These are phyloP conservation scores for Clavispora phyllophila DNA, from an alignment of 805 yeast species.

Conservation along the genomic window DNA sequence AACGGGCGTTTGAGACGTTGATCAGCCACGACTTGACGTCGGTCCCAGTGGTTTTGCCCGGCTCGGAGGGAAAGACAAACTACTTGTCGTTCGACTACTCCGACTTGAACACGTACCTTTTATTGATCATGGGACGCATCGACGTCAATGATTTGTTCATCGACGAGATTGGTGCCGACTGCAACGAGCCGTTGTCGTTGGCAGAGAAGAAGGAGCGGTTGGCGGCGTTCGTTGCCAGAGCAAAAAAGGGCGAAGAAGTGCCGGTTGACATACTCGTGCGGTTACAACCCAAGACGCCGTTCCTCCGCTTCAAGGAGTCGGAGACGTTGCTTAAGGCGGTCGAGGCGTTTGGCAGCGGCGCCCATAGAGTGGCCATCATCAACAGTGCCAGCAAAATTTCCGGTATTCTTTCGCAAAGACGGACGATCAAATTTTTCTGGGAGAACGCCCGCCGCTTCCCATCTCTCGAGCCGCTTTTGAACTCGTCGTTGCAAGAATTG, in stretches of 20 bases:
- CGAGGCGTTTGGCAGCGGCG: slow-evolving; percentile 90
- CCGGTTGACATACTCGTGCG: slow-evolving; percentile 86
- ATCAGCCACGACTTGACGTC: slow-evolving; percentile 72
- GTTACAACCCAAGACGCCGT: slow-evolving; percentile 84
- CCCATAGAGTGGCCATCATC: slow-evolving; percentile 85
- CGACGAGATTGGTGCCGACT: slow-evolving; percentile 22
- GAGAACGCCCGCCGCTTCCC: slow-evolving; percentile 87
- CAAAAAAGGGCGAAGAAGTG: slow-evolving; percentile 83
- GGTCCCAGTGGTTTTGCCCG: slow-evolving; percentile 59
- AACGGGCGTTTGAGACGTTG: slow-evolving; percentile 80
- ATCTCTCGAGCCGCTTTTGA: slow-evolving; percentile 68
- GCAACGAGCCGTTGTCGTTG: slow-evolving; percentile 20
- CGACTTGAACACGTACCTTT: slow-evolving; percentile 80
- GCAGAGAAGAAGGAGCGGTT: slow-evolving; percentile 35
- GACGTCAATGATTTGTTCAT: slow-evolving; percentile 31
- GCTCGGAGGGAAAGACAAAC: slow-evolving; percentile 29
- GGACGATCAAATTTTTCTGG: slow-evolving; percentile 82
- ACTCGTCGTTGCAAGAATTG: slow-evolving; percentile 63
- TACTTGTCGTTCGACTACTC: slow-evolving; percentile 83
- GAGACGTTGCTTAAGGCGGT: slow-evolving; percentile 71
- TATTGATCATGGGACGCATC: slow-evolving; percentile 76
- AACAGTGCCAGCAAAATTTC: slow-evolving; percentile 44
- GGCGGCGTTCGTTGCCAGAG: slow-evolving; percentile 45
- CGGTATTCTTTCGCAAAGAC: slow-evolving; percentile 87
- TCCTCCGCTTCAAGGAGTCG: slow-evolving; percentile 65